Evolutionary conservation across 2,329 filamentous ascomycete species (phyloP).

Genomic region (Rhexocercosporidium sp.): DNA sequence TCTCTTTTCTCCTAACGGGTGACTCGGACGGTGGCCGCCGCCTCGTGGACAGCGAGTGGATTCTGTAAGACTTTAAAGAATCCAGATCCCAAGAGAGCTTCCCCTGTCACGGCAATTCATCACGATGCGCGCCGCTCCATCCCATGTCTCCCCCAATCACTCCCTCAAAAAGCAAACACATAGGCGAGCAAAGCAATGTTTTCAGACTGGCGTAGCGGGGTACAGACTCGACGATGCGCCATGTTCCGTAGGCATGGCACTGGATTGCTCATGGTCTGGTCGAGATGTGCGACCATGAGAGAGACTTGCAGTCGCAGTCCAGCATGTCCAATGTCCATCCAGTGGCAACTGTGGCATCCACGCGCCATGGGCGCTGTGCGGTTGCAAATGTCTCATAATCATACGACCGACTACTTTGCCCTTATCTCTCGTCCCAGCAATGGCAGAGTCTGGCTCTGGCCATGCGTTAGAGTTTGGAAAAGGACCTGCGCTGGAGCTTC

Average conservation of each 20-base stretch:
- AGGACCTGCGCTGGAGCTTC: neutral
- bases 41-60: neutral
- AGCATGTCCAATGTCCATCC: too few species aligned
- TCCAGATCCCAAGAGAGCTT: neutral
- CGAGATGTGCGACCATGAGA: neutral
- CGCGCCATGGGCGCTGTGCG: neutral
- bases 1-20: neutral
- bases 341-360: neutral
- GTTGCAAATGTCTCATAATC: slow-evolving; percentile 1
- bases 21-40: neutral
- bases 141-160: neutral
- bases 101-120: too few species aligned
- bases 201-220: neutral
- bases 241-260: slow-evolving; percentile 9
- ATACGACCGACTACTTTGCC: slow-evolving; percentile 1
- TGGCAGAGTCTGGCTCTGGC: neutral
- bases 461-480: neutral
- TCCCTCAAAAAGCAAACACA: neutral
- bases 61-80: neutral
- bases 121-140: neutral
- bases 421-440: neutral
- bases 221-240: slow-evolving; percentile 1
- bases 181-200: neutral
- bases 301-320: neutral
- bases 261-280: slow-evolving; percentile 2